These are phyloP conservation scores for Candida nonsorbophila DNA, from an alignment of 805 yeast species.

Conservation along the genomic window DNA sequence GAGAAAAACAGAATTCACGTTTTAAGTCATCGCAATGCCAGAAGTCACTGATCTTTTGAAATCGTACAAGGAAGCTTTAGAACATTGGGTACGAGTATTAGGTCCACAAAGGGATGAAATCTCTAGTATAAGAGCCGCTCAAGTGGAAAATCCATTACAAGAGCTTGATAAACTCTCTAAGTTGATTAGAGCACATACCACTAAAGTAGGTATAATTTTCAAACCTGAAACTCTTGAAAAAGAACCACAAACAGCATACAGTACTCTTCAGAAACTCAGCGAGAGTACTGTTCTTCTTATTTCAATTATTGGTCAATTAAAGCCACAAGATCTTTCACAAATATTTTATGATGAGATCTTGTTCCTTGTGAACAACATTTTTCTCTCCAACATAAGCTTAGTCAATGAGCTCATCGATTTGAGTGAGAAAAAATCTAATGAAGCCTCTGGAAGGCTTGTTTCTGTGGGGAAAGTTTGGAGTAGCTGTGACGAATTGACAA, in stretches of 20 bases:
- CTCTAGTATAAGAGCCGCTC: conserved; percentile 19
- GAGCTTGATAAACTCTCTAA: conserved; percentile 58
- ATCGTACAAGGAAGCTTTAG: conserved; percentile 26
- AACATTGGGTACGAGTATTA: conserved; percentile 17
- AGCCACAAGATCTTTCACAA: conserved; percentile 24
- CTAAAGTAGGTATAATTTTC: conserved; percentile 70
- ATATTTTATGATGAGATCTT: conserved; percentile 33
- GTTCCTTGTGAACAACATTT: conserved; percentile 12
- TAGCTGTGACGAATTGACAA: conserved; percentile 47
- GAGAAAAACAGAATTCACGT: neutral
- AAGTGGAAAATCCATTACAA: conserved; percentile 40
- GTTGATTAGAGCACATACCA: conserved; percentile 67
- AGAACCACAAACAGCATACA: conserved; percentile 46
- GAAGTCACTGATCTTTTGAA: conserved; percentile 16
- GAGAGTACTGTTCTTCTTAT: conserved; percentile 40
- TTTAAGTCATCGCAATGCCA: neutral
- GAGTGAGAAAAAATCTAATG: conserved; percentile 9
- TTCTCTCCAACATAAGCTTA: conserved; percentile 14
- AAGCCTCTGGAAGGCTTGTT: conserved; percentile 18
- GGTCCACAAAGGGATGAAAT: conserved; percentile 8
- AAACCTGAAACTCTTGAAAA: conserved; percentile 46
- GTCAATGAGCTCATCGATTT: conserved; percentile 21
- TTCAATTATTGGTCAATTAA: conserved; percentile 35
- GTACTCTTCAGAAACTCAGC: conserved; percentile 42
- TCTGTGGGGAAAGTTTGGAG: conserved; percentile 51